Evolutionary conservation across 345 rosid genomes (phyloP).

Genomic region (Populus davidiana): DNA sequence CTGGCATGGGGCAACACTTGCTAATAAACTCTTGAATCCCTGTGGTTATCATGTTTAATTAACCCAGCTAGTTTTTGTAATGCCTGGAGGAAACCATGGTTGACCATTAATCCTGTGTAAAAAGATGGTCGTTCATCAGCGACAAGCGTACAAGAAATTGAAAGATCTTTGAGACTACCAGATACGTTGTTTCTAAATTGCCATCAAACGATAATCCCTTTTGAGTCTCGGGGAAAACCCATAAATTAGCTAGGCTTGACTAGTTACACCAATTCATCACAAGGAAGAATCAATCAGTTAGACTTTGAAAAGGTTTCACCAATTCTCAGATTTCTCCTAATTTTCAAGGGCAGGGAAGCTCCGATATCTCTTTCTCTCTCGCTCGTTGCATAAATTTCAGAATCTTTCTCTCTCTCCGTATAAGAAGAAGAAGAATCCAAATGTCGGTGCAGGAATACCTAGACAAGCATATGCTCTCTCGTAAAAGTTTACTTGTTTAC

Average conservation of each 20-base stretch:
- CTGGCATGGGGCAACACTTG: neutral
- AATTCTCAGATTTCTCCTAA: neutral
- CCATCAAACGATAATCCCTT: neutral
- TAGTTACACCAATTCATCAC: neutral
- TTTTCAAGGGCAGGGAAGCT: neutral
- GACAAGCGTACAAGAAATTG: too few relatives aligned
- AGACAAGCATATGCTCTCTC: slow-evolving; percentile 85
- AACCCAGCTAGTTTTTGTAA: neutral
- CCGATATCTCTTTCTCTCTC: neutral
- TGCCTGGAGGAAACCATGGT: neutral
- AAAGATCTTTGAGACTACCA: neutral
- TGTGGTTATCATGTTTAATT: neutral
- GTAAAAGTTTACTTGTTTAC: slow-evolving; percentile 86
- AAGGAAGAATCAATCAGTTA: neutral
- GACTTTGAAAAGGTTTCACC: too few relatives aligned
- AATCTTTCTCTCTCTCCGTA: neutral
- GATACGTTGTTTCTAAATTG: neutral
- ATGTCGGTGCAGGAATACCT: slow-evolving; percentile 97
- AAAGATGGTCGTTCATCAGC: neutral
- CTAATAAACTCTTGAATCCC: neutral
- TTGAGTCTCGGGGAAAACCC: neutral
- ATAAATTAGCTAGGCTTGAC: neutral
- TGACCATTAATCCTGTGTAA: neutral
- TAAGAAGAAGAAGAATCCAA: slow-evolving; percentile 6
- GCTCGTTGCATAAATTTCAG: neutral